Conservation (phyloP, 306 rosid species). For the Carpinus fangiana region DNA sequence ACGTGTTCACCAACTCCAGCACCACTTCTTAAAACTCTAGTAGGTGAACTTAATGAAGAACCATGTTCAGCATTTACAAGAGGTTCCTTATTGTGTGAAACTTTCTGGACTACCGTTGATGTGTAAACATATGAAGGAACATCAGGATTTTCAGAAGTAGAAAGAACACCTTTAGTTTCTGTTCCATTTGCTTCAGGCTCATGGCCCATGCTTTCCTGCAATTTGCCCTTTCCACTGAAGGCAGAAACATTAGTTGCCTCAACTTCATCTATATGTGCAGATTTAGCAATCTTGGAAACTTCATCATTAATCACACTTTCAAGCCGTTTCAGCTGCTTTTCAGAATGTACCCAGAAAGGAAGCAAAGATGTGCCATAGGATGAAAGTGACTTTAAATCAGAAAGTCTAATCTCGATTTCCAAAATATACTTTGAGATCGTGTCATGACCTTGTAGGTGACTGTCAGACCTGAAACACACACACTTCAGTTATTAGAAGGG, state of each 20-base stretch:
- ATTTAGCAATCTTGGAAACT: constrained; percentile 37
- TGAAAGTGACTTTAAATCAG: constrained; percentile 71
- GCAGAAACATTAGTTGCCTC: constrained; percentile 40
- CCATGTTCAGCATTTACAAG: constrained; percentile 31
- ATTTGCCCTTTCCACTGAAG: constrained; percentile 29
- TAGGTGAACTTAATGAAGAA: constrained; percentile 36
- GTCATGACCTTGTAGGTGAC: constrained; percentile 38
- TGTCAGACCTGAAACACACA: constrained; percentile 57
- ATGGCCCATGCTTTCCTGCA: constrained; percentile 28
- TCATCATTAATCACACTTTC: constrained; percentile 62
- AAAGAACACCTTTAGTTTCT: constrained; percentile 27
- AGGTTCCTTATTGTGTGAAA: constrained; percentile 15
- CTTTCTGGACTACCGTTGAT: constrained; percentile 23
- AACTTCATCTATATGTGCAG: constrained; percentile 32
- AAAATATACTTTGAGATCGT: constrained; percentile 48
- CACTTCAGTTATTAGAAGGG: constrained; percentile 11
- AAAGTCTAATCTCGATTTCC: constrained; percentile 85
- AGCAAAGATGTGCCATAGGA: constrained; percentile 66
- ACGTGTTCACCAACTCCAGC: constrained; percentile 37
- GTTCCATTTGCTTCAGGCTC: constrained; percentile 38
- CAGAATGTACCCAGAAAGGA: constrained; percentile 90
- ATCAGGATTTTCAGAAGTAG: constrained; percentile 38
- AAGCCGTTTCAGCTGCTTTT: constrained; percentile 60
- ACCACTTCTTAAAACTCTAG: constrained; percentile 27
- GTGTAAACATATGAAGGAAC: constrained; percentile 33